Base-by-base conservation (phyloP, 345 rosid genomes). In the Psidium friedrichsthalianum region DNA sequence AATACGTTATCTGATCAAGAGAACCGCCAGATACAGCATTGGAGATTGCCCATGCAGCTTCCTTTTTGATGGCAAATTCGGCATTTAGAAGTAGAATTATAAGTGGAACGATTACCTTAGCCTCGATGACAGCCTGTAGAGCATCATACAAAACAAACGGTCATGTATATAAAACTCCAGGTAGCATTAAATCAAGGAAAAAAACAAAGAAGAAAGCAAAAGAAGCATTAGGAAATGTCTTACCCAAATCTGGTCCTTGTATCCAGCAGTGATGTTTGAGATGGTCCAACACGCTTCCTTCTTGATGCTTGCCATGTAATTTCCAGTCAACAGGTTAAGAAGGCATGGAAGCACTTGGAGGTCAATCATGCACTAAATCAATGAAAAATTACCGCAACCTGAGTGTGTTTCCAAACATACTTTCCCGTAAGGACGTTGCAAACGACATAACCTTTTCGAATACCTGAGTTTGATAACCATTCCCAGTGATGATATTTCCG, bases 251-350 rank as follows among this genome's bases (percentile, higher is more conserved):
- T 93, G 95, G 85, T 90, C 95, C 89, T 91, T 87, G 88, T 92
- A 91, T 80, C 98, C 98, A 90, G 98, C 98, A 27, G 98, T 94
- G 69, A 95, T 95, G 86, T 95, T 95, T 20, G 98, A 95, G 85
- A 95, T 92, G 56, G 98, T 94, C 98, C 98, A 95, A 84, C 98
- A 95, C 49, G 98, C 95, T 94, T 94, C 96, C 91, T 95, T 95
- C 92, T 92, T 94, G 86, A 95, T 94, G 89, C 96, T 95, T 91
- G 93, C 94, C 90, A 94, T 94, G 87, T 91, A 91, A 82, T 88
- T 90, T 58, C 89, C 91, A 8, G 89, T 90, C 88, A 95, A 83
- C 54, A 95, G 89, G 87, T 92, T 89, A 86, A 91, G 83, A 56
- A 95, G 94, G 88, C 92, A 87, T 22, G 98, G 96, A 86, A 95